These are phyloP conservation scores for Fusarium xyrophilum DNA, from an alignment of 2,329 filamentous ascomycete species.

Conservation along the genomic window DNA sequence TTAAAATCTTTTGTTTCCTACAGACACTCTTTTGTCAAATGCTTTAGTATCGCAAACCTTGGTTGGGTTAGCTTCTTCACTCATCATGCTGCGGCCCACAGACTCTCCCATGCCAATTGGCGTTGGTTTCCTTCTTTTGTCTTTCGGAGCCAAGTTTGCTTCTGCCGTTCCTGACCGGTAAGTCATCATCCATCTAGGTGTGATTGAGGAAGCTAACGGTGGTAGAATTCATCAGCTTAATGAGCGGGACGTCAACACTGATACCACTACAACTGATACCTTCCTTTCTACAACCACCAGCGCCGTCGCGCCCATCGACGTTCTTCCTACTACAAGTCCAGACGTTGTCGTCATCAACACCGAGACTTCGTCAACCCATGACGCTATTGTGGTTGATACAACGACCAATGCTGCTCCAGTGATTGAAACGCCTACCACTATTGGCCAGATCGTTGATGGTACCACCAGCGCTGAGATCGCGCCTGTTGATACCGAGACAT, in stretches of 20 bases:
- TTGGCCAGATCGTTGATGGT: neutral
- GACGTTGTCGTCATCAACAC: neutral
- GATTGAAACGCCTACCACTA: neutral
- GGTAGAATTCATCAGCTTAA: neutral
- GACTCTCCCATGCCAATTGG: slow-evolving; percentile 5
- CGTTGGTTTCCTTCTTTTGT: slow-evolving; percentile 19
- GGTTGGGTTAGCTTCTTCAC: slow-evolving; percentile 14
- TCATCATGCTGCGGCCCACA: slow-evolving; percentile 23
- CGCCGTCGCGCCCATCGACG: neutral
- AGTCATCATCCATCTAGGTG: fast-evolving
- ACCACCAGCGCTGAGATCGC: neutral
- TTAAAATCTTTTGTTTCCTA: slow-evolving; percentile 15
- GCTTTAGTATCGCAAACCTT: neutral
- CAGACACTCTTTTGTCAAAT: neutral
- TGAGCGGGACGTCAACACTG: neutral
- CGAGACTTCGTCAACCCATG: neutral
- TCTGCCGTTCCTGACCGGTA: slow-evolving; percentile 15
- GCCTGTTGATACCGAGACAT: neutral
- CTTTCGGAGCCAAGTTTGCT: slow-evolving; percentile 1
- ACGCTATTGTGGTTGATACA: neutral
- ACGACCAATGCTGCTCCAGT: neutral
- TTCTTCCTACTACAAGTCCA: neutral
- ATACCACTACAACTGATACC: neutral
- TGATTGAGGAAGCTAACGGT: neutral
- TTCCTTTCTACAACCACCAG: neutral